Conservation (phyloP, 75 land plant genomes). For the Pseudotsuga menziesii region DNA sequence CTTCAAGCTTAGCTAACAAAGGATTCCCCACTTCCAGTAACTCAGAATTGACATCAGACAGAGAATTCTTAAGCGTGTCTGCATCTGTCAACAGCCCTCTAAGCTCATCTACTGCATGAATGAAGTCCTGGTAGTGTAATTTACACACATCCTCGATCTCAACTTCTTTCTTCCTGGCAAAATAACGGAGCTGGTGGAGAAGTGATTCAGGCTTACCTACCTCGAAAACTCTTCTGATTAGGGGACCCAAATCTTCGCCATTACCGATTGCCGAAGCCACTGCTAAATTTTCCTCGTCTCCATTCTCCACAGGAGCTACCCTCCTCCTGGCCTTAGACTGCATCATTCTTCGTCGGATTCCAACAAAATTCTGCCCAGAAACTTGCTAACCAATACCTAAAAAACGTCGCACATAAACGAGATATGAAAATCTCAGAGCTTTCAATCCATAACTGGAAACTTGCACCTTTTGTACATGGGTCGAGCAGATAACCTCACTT, state of each 20-base stretch:
- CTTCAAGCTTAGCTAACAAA: conserved; percentile 67
- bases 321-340: conserved; percentile 31
- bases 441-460: background rate
- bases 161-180: conserved; percentile 85
- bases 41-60: conserved; percentile 58
- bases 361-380: background rate
- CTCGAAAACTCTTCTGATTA: conserved; percentile 86
- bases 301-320: conserved; percentile 25
- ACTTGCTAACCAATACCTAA: background rate
- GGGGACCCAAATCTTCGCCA: conserved; percentile 82
- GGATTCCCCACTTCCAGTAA: conserved; percentile 72
- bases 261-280: conserved; percentile 71
- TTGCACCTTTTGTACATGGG: background rate
- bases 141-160: conserved; percentile 97
- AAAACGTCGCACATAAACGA: too few species aligned
- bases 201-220: conserved; percentile 79
- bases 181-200: conserved; percentile 66
- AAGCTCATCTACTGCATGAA: conserved; percentile 92
- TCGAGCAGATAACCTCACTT: background rate
- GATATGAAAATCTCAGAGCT: background rate
- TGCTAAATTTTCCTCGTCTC: conserved; percentile 43
- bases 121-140: conserved; percentile 92
- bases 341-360: background rate
- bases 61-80: conserved; percentile 67
- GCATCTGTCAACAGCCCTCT: conserved; percentile 88